Evolutionary conservation across 2,329 filamentous ascomycete species (phyloP), one percentile per base, ranked within the genome.

Genomic region (Hymenoscyphus linearis): DNA sequence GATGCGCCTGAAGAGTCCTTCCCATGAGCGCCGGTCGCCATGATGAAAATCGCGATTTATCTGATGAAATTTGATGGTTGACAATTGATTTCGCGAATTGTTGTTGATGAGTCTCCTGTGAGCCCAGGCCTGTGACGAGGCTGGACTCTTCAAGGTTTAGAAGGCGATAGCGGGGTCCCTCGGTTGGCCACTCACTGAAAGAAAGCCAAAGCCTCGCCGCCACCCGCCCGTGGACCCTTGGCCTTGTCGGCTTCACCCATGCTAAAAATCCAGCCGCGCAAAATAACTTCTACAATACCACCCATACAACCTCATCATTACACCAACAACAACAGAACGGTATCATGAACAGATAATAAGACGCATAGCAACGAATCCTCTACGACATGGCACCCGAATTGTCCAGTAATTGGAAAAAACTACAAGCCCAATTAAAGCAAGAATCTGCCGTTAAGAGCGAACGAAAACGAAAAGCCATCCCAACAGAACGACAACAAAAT

Each of bases 371-470:
- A 4, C 40, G n/a, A 47, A 22, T 2, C 5, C 18, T 52, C 55
- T 50, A 63, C 57, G 64, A 65, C 63, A 74, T 74, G 72, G 67
- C 70, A 50, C 70, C 69, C 6, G 66, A 71, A 68, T 75, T 87
- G 36, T 88, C 85, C 13, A 85, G 83, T 59, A 93, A 93, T 73
- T 93, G 89, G 89, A 91, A 91, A 76, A 88, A 83, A 76, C 80
- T 93, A 59, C 88, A 91, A 76, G 82, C 83, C 66, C 82, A 81
- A 68, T 58, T 74, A 14, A 79, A 80, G 64, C 76, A 80, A 65
- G 79, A 81, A 68, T 71, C 74, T 35, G 72, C 72, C 61, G 64
- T 62, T 35, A 66, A 34, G 26, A 26, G 61, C 10, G 65, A 70
- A 66, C 74, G 62, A 62, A 76, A 64, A 71, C 72, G 63, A 69